Percentiles rank a stretch among this genome's conserved stretches.
Evolutionary conservation across 108 stramenopile genomes (phyloP).

Genomic region (Aureococcus anophagefferens): DNA sequence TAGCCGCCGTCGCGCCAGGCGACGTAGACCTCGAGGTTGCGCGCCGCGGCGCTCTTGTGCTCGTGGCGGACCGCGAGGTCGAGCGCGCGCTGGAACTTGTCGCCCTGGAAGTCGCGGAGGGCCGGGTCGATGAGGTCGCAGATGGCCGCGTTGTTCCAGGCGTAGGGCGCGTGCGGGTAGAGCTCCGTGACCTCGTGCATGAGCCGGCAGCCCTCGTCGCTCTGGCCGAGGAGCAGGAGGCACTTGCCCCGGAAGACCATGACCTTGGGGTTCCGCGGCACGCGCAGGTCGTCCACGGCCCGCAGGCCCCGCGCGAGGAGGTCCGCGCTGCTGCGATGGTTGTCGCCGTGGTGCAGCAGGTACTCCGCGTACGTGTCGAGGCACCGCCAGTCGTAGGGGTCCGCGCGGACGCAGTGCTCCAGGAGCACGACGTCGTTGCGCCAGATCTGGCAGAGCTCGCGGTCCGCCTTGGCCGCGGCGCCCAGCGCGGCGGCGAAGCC

Average conservation of each 20-base stretch:
- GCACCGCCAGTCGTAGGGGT: slow-evolving; percentile 4
- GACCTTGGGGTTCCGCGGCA: background rate
- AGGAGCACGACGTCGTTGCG: background rate
- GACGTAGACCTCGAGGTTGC: background rate
- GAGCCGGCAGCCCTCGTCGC: background rate
- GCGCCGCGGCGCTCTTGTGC: background rate
- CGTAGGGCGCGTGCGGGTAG: background rate
- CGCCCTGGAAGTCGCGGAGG: background rate
- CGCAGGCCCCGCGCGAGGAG: background rate
- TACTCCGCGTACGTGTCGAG: slow-evolving; percentile 11
- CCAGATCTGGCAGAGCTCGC: background rate
- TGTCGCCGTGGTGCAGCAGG: background rate
- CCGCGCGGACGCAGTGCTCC: background rate
- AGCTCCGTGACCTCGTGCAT: background rate
- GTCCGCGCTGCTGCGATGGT: too few relatives aligned
- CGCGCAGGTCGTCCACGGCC: background rate
- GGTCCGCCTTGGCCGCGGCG: background rate
- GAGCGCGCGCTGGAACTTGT: background rate
- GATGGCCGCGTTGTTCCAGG: slow-evolving; percentile 3
- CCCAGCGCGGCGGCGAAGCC: too few relatives aligned
- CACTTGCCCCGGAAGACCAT: background rate
- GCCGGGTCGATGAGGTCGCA: background rate
- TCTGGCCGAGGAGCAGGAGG: background rate
- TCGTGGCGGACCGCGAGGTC: background rate
- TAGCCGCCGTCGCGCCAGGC: background rate